These are phyloP conservation scores for Rhododendron ferrugineum DNA, from an alignment of 148 eudicot species.

Conservation along the genomic window DNA sequence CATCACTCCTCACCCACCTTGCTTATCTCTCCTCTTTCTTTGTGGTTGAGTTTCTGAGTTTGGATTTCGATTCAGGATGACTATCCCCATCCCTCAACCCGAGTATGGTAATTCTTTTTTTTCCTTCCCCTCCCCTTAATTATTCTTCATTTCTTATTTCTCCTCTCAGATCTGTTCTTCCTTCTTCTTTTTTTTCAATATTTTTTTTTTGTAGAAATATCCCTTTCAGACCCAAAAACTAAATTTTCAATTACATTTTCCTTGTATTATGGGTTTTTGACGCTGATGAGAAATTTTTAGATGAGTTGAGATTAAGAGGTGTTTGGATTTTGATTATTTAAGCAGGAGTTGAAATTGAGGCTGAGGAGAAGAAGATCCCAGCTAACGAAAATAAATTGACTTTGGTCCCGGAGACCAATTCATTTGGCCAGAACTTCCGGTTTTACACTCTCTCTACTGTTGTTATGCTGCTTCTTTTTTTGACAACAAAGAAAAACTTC, in stretches of 20 bases:
- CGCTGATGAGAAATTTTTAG: too few relatives aligned
- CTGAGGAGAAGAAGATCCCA: slow-evolving; percentile 21
- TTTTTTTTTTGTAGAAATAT: not conserved
- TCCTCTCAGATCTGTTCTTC: slow-evolving; percentile 1
- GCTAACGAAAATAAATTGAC: slow-evolving; percentile 27
- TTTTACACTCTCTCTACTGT: slow-evolving; percentile 2
- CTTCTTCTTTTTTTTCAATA: too few relatives aligned
- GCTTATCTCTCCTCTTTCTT: too few relatives aligned
- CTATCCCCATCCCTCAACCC: slow-evolving; percentile 51
- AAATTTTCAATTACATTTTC: not conserved
- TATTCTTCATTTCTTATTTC: not conserved
- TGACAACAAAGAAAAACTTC: too few relatives aligned
- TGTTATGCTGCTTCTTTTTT: too few relatives aligned
- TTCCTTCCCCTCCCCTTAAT: not conserved
- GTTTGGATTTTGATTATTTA: not conserved
- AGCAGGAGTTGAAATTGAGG: slow-evolving; percentile 24
- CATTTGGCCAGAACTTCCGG: slow-evolving; percentile 81
- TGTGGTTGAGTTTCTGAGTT: too few relatives aligned
- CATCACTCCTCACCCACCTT: too few relatives aligned
- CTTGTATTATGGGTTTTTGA: not conserved
- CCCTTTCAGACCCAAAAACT: not conserved
- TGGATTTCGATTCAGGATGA: slow-evolving; percentile 27
- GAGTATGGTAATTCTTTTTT: slow-evolving; percentile 38
- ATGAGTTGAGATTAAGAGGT: too few relatives aligned
- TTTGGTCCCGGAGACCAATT: slow-evolving; percentile 47